Base-by-base conservation (phyloP, 306 rosid species). In the Pueraria montana region DNA sequence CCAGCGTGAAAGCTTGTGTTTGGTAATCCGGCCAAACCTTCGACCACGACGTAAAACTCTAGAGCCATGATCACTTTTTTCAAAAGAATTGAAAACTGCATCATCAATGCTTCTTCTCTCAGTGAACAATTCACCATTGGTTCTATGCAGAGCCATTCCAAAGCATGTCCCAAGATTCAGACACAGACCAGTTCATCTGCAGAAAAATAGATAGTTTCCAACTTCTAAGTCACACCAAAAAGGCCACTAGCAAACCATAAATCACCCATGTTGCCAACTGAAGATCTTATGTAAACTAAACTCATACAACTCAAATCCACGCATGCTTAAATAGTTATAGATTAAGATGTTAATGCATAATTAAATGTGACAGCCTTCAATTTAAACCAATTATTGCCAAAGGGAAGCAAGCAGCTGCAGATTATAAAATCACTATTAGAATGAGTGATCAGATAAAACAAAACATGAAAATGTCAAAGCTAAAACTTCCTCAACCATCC, bases 1-100 rank as follows among this genome's bases (percentile, higher is more conserved):
- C 90, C 89, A 89, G 49, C 85, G 80, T 18, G 83, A 80, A 71
- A 93, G 84, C 80, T 86, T 89, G 32, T 65, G 91, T 17, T 85
- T 88, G 10, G 88, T 76, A 74, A 91, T 61, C 82, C 98, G 92
- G 38, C 91, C 89, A 79, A 92, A 56, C 88, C 89, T 88, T 81
- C 89, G 91, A 83, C 94, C 88, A 67, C 92, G 91, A 11, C 97
- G 98, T 50, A 76, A 82, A 81, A 77, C 75, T 78, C 89, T 88
- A 74, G 84, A 76, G 45, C 89, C 94, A 72, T 84, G 83, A 71
- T 85, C 87, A 68, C 38, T 79, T 76, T 65, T 81, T 45, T 64
- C 49, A 66, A 50, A 12, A 73, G 74, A 80, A 69, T 16, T 77
- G 38, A 86, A 38, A 77, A 84, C 64, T 27, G 67, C 73, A 49